Evolutionary conservation across 2,329 filamentous ascomycete genomes (phyloP).

Genomic region (Knoxdaviesia proteae): DNA sequence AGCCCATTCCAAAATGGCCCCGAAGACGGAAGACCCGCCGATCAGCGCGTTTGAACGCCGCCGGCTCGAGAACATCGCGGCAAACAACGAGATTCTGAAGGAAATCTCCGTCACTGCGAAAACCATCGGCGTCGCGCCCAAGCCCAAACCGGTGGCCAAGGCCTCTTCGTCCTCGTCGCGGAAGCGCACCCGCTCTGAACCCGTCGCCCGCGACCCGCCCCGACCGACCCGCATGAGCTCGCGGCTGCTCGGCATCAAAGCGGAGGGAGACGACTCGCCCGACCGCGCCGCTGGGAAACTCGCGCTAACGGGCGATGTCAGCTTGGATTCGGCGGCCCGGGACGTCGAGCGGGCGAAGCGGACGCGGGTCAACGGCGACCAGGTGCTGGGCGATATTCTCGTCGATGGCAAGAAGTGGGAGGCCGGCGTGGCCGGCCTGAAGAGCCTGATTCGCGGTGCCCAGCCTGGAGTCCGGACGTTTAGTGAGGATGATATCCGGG

Average conservation of each 20-base stretch:
- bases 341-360: slow-evolving; percentile 34
- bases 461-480: slow-evolving; percentile 73
- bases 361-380: slow-evolving; percentile 27
- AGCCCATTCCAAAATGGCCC: too few relatives aligned
- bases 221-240: slow-evolving; percentile 36
- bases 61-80: slow-evolving; percentile 67
- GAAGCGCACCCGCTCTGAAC: slow-evolving; percentile 13
- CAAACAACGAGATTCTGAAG: slow-evolving; percentile 62
- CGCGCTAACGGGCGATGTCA: slow-evolving; percentile 22
- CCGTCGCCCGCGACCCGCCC: slow-evolving; percentile 23
- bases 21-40: slow-evolving; percentile 15
- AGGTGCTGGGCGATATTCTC: slow-evolving; percentile 56
- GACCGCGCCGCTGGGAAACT: not conserved
- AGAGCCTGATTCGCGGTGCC: slow-evolving; percentile 38
- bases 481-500: slow-evolving; percentile 58
- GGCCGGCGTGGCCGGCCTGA: slow-evolving; percentile 43
- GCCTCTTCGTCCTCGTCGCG: slow-evolving; percentile 8
- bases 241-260: slow-evolving; percentile 31
- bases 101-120: slow-evolving; percentile 53
- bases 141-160: slow-evolving; percentile 18
- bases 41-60: slow-evolving; percentile 76
- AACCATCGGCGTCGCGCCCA: slow-evolving; percentile 38
- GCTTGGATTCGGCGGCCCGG: slow-evolving; percentile 20
- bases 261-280: slow-evolving; percentile 19
- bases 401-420: slow-evolving; percentile 65